phyloP scores from a whole-genome alignment of 176 grass and related monocot species.

The Tillandsia fasciculata region DNA sequence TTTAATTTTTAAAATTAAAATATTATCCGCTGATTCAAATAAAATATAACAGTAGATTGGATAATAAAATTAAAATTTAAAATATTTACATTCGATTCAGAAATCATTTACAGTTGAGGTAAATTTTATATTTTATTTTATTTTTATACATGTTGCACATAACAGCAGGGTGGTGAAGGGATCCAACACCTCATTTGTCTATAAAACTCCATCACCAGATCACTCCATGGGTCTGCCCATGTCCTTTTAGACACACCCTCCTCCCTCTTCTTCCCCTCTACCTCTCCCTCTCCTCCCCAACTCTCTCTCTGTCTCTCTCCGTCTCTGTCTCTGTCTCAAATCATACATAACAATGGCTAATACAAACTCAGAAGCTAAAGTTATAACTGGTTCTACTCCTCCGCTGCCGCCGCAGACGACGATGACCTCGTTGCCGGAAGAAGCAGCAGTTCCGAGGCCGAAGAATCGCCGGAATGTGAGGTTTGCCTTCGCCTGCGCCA shows the following conservation, averaged over 20 bases:
- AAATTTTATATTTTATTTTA: too few species aligned
- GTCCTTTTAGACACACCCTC: background rate
- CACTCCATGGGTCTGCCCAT: background rate
- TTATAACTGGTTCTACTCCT: background rate
- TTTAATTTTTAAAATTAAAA: too few species aligned
- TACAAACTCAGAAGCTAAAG: background rate
- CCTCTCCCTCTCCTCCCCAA: background rate
- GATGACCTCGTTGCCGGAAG: too few species aligned
- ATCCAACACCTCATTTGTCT: background rate
- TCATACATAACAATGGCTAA: background rate
- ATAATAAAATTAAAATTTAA: too few species aligned
- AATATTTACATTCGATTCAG: too few species aligned
- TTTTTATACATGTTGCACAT: too few species aligned
- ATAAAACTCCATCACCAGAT: background rate
- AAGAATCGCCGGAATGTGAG: background rate
- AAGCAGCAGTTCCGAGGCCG: too few species aligned
- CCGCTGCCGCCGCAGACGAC: too few species aligned
- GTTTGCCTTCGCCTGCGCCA: background rate
- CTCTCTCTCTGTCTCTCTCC: background rate
- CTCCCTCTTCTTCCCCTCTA: background rate
- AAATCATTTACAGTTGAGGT: too few species aligned
- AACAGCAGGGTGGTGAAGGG: background rate
- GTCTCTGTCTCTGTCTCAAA: background rate
- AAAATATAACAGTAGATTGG: too few species aligned
- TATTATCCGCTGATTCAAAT: too few species aligned